Base-by-base conservation (phyloP, 2,329 filamentous ascomycete genomes). In the Bipolaris zeicola region DNA sequence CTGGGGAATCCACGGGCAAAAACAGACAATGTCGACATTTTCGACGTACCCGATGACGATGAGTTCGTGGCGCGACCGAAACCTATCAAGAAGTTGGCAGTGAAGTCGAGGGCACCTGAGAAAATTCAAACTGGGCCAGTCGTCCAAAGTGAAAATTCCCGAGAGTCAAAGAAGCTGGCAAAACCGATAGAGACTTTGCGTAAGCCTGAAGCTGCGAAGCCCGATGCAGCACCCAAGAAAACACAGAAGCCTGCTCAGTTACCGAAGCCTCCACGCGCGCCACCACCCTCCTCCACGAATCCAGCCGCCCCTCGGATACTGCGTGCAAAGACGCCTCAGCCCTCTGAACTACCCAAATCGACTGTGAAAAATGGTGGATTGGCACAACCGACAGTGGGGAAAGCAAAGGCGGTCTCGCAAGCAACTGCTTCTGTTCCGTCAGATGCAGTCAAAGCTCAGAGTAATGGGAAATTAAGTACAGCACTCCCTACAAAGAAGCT, bases 41-140 rank as follows among this genome's bases (percentile, higher is more conserved):
- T 80, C 62, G 79, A 82, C 58, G 72, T 81, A 18, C 78, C 79
- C 3, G 76, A 71, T 11, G 74, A 76, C 7, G 67, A 76, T 44
- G 69, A 73, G 14, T 61, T 68, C 34, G 20, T 51, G 18, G 20
- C 47, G 33, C 51, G 34, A 22, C 38, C 56, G 22, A 52, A 58
- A 22, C 51, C 63, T 33, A 56, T 59, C 18, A 68, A 66, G 57
- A 60, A 59, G 11, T 44, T 62, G 18, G 14, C 49, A 16, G 16
- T 61, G 28, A 68, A 66, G 52, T 58, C 48, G 22, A 50, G 50
- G 6, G 50, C 55, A 18, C 58, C 54, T 6, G 47, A 50, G 20
- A 62, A 57, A 46, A 59, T 33, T 7, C 55, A 58, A 26, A 55
- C 58, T 43, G 43, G 61, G 7, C 60, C 53, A 13, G 38, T 45